Conservation (phyloP, 768 basidiomycete genomes). For the Serendipita vermifera region DNA sequence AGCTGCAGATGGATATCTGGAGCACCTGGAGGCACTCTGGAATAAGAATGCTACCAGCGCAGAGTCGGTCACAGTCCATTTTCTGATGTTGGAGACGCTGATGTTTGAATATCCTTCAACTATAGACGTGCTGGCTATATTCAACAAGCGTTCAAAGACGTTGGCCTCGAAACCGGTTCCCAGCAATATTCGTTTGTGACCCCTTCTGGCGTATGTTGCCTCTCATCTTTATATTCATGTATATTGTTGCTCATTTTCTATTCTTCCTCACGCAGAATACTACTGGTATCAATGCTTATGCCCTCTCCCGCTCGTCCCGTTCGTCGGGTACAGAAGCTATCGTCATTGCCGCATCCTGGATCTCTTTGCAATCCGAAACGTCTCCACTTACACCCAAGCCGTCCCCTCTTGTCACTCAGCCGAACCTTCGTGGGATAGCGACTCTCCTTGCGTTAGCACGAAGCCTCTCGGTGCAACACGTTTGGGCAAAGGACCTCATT, state of each 20-base stretch:
- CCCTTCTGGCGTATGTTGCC: constrained; percentile 35
- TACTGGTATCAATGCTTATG: constrained; percentile 71
- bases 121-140: constrained; percentile 54
- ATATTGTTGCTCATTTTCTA: background rate
- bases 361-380: constrained; percentile 49
- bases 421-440: constrained; percentile 78
- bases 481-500: constrained; percentile 92
- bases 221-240: background rate
- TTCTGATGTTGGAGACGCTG: constrained; percentile 8
- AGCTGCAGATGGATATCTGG: constrained; percentile 68
- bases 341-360: constrained; percentile 83
- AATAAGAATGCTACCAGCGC: constrained; percentile 51
- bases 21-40: constrained; percentile 48
- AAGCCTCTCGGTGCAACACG: constrained; percentile 68
- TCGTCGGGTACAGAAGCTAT: constrained; percentile 90
- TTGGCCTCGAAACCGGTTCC: constrained; percentile 56
- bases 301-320: constrained; percentile 67
- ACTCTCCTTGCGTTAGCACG: constrained; percentile 73
- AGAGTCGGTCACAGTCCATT: constrained; percentile 67
- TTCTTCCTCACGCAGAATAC: constrained; percentile 29
- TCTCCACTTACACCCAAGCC: too few species aligned
- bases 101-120: background rate
- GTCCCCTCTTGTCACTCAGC: constrained; percentile 33
- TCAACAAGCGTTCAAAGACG: constrained; percentile 49
- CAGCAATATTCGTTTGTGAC: constrained; percentile 54